A percentile compares a stretch with the other conserved stretches of the same genome.
Conservation (phyloP, 2,329 filamentous ascomycete species). For the Sporothrix variecibatus region DNA sequence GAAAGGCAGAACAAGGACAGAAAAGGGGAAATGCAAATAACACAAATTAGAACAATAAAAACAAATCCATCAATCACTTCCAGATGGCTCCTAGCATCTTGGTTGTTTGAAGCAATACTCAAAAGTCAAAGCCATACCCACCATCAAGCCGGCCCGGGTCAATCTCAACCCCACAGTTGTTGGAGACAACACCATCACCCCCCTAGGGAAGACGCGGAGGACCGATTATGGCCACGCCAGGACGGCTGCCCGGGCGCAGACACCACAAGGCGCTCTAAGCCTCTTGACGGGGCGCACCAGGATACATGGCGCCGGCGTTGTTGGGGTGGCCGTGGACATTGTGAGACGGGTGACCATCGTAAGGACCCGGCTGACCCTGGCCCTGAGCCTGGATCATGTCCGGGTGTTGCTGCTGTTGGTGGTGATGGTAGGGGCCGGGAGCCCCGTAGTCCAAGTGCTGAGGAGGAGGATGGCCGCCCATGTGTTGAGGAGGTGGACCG, state of each 20-base stretch:
- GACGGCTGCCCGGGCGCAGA: constrained; percentile 8
- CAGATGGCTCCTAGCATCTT: neutral
- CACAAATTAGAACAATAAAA: neutral
- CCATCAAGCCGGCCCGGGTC: no score
- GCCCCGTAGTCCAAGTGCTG: neutral
- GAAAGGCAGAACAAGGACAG: neutral
- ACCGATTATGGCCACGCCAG: neutral
- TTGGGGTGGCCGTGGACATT: neutral
- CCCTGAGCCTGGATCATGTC: neutral
- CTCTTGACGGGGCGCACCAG: neutral
- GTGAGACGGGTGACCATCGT: neutral
- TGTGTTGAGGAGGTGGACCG: neutral
- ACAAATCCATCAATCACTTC: neutral
- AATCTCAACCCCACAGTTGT: neutral
- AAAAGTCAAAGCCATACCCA: neutral
- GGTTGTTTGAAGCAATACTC: neutral
- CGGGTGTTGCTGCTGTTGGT: neutral
- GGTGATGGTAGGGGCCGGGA: neutral
- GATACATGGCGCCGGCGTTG: neutral
- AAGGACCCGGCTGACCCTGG: neutral
- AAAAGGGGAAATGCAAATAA: neutral
- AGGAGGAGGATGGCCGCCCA: neutral
- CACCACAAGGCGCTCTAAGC: constrained; percentile 13
- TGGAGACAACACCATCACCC: neutral
- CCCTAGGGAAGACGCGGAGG: neutral